phyloP scores from a whole-genome alignment of 1,284 basidiomycete genomes.

The Cryptococcus hybrid region DNA sequence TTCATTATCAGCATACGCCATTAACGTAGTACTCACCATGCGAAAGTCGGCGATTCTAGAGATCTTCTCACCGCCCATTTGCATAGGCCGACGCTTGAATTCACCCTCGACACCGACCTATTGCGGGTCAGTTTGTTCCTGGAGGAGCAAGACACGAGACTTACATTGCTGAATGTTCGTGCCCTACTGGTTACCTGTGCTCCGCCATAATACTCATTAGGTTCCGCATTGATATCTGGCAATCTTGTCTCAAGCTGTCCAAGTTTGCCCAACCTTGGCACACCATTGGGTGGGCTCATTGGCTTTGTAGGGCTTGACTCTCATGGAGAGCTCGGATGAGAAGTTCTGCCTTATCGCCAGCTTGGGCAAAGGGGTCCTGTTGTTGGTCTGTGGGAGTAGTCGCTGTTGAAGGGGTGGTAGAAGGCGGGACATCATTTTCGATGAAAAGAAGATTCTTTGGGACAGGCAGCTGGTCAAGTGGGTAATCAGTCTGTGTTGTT shows the following conservation, averaged over 20 bases:
- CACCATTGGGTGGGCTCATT: conserved; percentile 2
- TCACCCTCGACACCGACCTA: conserved; percentile 64
- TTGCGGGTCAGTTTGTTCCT: conserved; percentile 3
- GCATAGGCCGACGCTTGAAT: conserved; percentile 58
- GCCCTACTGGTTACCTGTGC: conserved; percentile 71
- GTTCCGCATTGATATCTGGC: conserved; percentile 62
- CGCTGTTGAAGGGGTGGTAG: conserved; percentile 18
- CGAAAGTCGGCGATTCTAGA: conserved; percentile 71
- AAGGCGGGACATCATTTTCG: conserved; percentile 32
- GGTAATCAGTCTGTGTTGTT: not conserved
- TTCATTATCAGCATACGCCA: conserved; percentile 17
- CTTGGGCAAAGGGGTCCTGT: conserved; percentile 19
- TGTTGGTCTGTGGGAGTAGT: conserved; percentile 30
- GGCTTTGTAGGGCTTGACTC: not conserved
- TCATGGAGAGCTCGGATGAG: conserved; percentile 1
- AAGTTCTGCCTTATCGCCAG: not conserved
- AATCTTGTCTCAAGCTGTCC: conserved; percentile 25
- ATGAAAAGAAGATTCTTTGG: conserved; percentile 45
- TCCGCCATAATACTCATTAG: conserved; percentile 77
- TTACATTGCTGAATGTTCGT: conserved; percentile 78
- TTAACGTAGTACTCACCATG: conserved; percentile 55
- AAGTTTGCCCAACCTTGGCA: conserved; percentile 20
- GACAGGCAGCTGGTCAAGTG: conserved; percentile 32
- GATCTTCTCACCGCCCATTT: conserved; percentile 73
- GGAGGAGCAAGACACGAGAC: conserved; percentile 19